A percentile compares a stretch with the other conserved stretches of the same genome.
These are phyloP conservation scores for Dactylorhiza incarnata DNA, from an alignment of 106 monocot species.

Conservation along the genomic window DNA sequence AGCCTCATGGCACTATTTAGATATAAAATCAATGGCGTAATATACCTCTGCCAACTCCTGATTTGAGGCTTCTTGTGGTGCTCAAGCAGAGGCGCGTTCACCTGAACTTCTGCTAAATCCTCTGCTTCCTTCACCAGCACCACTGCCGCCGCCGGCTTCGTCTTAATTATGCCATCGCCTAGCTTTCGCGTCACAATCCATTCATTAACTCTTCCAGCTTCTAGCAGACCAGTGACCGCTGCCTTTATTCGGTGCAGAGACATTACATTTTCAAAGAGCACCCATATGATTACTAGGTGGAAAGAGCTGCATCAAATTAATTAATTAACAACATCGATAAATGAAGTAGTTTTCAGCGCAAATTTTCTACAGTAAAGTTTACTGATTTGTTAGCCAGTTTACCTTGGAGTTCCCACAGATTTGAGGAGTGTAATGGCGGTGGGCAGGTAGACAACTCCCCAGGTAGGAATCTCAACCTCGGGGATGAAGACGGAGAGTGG, in stretches of 20 bases:
- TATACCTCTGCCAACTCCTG: constrained; percentile 34
- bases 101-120: constrained; percentile 7
- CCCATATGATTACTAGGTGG: constrained; percentile 53
- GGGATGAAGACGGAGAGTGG: constrained; percentile 28
- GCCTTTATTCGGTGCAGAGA: constrained; percentile 67
- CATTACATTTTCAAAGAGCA: constrained; percentile 71
- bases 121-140: neutral
- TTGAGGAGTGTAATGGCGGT: constrained; percentile 31
- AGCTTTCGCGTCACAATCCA: constrained; percentile 74
- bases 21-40: neutral
- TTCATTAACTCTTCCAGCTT: constrained; percentile 54
- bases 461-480: constrained; percentile 34
- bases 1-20: neutral
- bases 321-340: too few relatives aligned
- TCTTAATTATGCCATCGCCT: constrained; percentile 38
- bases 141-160: constrained; percentile 17
- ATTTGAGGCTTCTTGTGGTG: constrained; percentile 15
- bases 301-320: constrained; percentile 33
- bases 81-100: constrained; percentile 6
- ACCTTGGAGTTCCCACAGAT: constrained; percentile 48
- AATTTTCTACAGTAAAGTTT: too few relatives aligned
- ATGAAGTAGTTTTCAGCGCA: too few relatives aligned
- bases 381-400: too few relatives aligned
- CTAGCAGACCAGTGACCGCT: constrained; percentile 43
- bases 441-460: constrained; percentile 41